Conservation (phyloP, 2,329 filamentous ascomycete genomes). For the Cordyceps tenuipes region DNA sequence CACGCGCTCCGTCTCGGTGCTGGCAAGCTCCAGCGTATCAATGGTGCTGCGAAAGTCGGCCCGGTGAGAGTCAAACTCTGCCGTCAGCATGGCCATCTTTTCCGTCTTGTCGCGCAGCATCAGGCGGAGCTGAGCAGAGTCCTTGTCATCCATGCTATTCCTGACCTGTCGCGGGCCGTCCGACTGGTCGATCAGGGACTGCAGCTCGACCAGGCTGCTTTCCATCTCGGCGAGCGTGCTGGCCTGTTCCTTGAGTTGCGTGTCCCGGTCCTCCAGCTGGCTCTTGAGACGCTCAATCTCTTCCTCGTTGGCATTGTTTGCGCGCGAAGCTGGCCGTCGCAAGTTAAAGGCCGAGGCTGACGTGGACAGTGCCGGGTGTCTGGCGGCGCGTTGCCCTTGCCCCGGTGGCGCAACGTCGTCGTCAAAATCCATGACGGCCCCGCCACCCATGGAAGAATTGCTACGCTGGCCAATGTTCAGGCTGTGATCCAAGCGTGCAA, state of each 20-base stretch:
- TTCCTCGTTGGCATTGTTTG: constrained; percentile 51
- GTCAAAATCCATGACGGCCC: constrained; percentile 44
- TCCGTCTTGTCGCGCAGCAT: constrained; percentile 92
- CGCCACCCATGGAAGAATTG: constrained; percentile 48
- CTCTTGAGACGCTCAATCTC: constrained; percentile 65
- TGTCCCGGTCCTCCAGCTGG: constrained; percentile 76
- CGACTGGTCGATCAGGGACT: constrained; percentile 55
- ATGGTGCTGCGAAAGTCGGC: constrained; percentile 96
- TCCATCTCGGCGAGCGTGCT: constrained; percentile 84
- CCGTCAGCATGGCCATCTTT: constrained; percentile 84
- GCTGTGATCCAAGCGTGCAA: constrained; percentile 39
- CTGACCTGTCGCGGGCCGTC: constrained; percentile 34
- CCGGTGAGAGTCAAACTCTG: constrained; percentile 89
- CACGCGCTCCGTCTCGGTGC: constrained; percentile 88
- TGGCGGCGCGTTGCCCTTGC: constrained; percentile 40
- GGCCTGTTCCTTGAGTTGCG: constrained; percentile 82
- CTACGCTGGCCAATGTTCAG: constrained; percentile 49
- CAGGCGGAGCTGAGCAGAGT: constrained; percentile 68
- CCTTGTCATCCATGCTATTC: constrained; percentile 56
- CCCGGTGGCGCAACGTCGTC: constrained; percentile 49
- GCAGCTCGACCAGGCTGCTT: constrained; percentile 69
- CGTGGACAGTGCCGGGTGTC: constrained; percentile 45
- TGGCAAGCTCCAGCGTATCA: constrained; percentile 91
- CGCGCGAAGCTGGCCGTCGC: constrained; percentile 44
- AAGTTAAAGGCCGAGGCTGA: constrained; percentile 47